Base-by-base conservation (phyloP, 2,329 filamentous ascomycete species). In the Penicillium sp. region DNA sequence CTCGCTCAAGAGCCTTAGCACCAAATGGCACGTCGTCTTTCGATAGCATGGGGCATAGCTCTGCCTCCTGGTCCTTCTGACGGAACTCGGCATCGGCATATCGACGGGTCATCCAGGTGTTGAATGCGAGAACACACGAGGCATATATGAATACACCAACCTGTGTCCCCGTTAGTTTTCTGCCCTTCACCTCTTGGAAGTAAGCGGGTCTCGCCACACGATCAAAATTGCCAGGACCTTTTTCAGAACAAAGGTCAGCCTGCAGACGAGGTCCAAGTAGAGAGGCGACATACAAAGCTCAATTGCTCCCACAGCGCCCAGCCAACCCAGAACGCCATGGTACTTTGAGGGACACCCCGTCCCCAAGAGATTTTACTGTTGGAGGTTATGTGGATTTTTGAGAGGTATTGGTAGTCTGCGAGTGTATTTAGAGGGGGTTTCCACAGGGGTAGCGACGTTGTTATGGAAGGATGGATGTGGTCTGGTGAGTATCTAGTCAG, bases 291-390 rank as follows among this genome's bases (percentile, higher is more conserved):
- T 81, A 96, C 93, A 80, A 96, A 92, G 56, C 88, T 91, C 87
- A 97, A 88, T 80, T 96, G 88, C 82, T 95, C 87, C 93, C 93
- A 97, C 70, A 95, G 80, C 68, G 85, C 81, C 93, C 92, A 96
- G 53, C 79, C 82, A 45, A 81, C 71, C 76, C 90, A 92, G 76
- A 92, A 91, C 42, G 55, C 59, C 72, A 78, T 78, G 54, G 55
- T 73, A 54, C 48, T 42, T 57, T 22, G 14, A 13, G 7, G 51
- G 19, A 46, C 37, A n/a, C 19, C n/a, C 25, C 33, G 25, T n/a
- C 26, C 13, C 14, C 13, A 13, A 11, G 8, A n/a, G n/a, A 37
- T 8, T 30, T 38, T 45, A 16, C 14, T 22, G 26, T 10, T 55
- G 5, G 16, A 30, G 38, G 22, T 8, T n/a, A 25, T 16, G n/a